phyloP scores from a whole-genome alignment of 73 alveolate species.

The Tetrahymena malaccensis region DNA sequence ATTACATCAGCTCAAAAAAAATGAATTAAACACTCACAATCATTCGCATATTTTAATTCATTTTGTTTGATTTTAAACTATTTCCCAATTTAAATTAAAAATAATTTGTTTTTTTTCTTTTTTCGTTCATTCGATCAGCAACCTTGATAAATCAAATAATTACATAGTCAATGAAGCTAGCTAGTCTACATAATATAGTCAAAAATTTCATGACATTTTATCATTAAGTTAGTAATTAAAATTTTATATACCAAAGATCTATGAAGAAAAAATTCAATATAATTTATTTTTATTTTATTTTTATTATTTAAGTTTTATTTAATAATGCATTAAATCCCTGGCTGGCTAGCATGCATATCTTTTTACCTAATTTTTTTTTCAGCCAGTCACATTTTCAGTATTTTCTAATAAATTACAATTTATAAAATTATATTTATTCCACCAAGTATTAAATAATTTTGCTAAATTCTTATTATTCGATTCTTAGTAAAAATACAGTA shows the following conservation, averaged over 20 bases:
- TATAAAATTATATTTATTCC: neutral
- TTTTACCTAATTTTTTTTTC: neutral
- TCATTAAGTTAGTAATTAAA: neutral
- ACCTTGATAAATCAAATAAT: too few species aligned
- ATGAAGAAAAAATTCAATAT: neutral
- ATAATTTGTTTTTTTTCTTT: neutral
- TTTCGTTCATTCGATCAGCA: neutral
- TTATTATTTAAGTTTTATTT: neutral
- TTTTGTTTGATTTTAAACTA: neutral
- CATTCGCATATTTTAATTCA: neutral
- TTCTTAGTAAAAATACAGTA: too few species aligned
- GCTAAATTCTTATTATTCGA: too few species aligned
- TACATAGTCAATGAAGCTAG: too few species aligned
- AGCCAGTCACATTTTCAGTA: neutral
- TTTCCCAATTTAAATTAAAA: neutral
- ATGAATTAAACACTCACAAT: neutral
- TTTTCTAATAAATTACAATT: too few species aligned
- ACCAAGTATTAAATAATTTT: too few species aligned
- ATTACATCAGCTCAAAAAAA: neutral
- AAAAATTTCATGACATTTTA: neutral
- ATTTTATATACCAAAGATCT: neutral
- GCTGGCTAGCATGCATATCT: neutral
- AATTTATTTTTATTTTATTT: neutral
- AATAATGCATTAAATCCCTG: neutral
- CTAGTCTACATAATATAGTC: neutral